phyloP scores from a whole-genome alignment of 495 filamentous ascomycete genomes.

The Penicillium goetzii region DNA sequence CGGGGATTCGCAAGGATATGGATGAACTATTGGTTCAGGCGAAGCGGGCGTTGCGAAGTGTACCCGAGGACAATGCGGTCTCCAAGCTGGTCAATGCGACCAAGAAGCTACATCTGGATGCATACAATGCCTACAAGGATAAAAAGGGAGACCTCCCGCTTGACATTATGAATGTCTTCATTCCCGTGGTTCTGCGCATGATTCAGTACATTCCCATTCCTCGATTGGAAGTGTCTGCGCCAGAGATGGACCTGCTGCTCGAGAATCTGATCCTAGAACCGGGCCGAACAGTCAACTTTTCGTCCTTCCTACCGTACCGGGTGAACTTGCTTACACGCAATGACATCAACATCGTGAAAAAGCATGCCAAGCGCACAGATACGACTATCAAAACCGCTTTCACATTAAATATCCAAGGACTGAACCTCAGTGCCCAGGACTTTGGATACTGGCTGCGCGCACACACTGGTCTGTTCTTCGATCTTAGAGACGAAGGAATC shows the following conservation, averaged over 20 bases:
- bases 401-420: constrained; percentile 74
- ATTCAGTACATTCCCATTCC: constrained; percentile 89
- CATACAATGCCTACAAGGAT: constrained; percentile 61
- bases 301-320: constrained; percentile 86
- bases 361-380: constrained; percentile 67
- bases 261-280: constrained; percentile 93
- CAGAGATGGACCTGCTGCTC: constrained; percentile 79
- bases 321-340: constrained; percentile 82
- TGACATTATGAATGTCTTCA: constrained; percentile 75
- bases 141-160: constrained; percentile 70
- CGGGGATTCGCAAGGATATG: constrained; percentile 70
- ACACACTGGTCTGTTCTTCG: constrained; percentile 68
- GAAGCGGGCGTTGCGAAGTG: constrained; percentile 65
- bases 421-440: constrained; percentile 81
- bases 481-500: constrained; percentile 78
- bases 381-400: constrained; percentile 69
- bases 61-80: constrained; percentile 71
- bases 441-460: constrained; percentile 78
- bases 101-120: constrained; percentile 63
- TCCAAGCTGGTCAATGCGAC: constrained; percentile 67
- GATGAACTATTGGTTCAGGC: constrained; percentile 72
- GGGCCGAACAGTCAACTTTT: constrained; percentile 78
- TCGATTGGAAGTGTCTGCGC: constrained; percentile 79
- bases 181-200: constrained; percentile 73
- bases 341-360: constrained; percentile 82